Conservation (phyloP, 345 rosid genomes). For the Syzygium oleosum region DNA sequence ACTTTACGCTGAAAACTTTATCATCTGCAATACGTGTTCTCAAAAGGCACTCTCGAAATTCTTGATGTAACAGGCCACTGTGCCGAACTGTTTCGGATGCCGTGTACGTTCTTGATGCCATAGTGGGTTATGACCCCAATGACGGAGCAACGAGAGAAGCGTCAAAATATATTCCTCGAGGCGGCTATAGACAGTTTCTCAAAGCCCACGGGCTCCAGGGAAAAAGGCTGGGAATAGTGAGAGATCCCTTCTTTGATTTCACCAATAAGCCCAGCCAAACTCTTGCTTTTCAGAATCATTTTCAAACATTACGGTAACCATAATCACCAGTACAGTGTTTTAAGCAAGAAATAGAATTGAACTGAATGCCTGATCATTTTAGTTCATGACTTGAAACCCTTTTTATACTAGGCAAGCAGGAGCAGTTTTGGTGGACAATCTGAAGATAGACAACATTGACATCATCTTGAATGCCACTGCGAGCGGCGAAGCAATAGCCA, state of each 20-base stretch:
- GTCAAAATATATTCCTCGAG: conserved; percentile 30
- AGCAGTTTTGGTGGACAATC: conserved; percentile 36
- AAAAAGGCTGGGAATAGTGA: conserved; percentile 54
- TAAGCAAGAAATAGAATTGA: neutral
- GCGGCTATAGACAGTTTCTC: conserved; percentile 47
- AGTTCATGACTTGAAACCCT: neutral
- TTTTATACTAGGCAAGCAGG: conserved; percentile 32
- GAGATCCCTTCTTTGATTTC: conserved; percentile 27
- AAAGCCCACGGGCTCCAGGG: conserved; percentile 33
- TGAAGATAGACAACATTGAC: conserved; percentile 33
- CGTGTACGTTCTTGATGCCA: conserved; percentile 50
- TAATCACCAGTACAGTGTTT: neutral
- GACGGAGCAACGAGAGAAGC: conserved; percentile 36
- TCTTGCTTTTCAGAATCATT: conserved; percentile 28
- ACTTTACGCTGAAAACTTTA: neutral
- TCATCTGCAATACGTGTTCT: neutral
- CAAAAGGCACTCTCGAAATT: neutral
- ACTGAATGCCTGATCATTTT: neutral
- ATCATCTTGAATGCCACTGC: conserved; percentile 1
- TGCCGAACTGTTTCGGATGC: conserved; percentile 58
- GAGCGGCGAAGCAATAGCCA: conserved; percentile 10
- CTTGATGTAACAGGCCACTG: conserved; percentile 29
- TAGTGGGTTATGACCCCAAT: conserved; percentile 36
- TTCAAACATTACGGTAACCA: conserved; percentile 37
- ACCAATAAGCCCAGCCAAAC: neutral